These are phyloP conservation scores for Heritiera littoralis DNA, from an alignment of 345 rosid species.

Conservation along the genomic window DNA sequence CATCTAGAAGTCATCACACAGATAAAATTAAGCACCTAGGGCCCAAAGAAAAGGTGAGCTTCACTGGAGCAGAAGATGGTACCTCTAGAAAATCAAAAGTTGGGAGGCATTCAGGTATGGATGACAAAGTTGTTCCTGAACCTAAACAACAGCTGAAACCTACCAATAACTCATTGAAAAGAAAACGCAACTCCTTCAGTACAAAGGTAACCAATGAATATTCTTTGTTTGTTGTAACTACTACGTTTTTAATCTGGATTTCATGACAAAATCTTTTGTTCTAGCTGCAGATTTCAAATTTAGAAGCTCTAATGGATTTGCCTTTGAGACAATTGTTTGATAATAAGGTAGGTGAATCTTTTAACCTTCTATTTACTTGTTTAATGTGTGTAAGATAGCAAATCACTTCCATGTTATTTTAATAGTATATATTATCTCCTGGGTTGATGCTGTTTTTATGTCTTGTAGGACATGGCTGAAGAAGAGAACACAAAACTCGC, in stretches of 20 bases:
- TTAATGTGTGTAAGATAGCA: not conserved
- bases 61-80: slow-evolving; percentile 42
- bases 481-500: slow-evolving; percentile 37
- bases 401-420: not conserved
- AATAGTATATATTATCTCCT: not conserved
- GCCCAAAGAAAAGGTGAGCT: slow-evolving; percentile 42
- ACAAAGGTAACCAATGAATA: slow-evolving; percentile 39
- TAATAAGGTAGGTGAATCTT: slow-evolving; percentile 47
- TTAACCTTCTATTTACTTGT: slow-evolving; percentile 11
- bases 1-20: slow-evolving; percentile 42
- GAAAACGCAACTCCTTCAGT: slow-evolving; percentile 48
- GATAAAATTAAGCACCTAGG: slow-evolving; percentile 45
- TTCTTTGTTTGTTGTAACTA: slow-evolving; percentile 17
- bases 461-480: slow-evolving; percentile 47
- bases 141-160: slow-evolving; percentile 43
- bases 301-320: slow-evolving; percentile 41
- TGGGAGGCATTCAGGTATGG: slow-evolving; percentile 42
- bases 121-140: slow-evolving; percentile 40
- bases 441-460: not conserved
- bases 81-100: slow-evolving; percentile 51
- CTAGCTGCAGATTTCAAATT: slow-evolving; percentile 48
- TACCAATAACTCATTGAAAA: slow-evolving; percentile 41
- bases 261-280: slow-evolving; percentile 21
- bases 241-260: not conserved
- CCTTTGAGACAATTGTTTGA: slow-evolving; percentile 35